A percentile compares a stretch with the other conserved stretches of the same genome.
Conservation (phyloP, 441 rosid genomes). For the Bocquillonia castaneifolia region DNA sequence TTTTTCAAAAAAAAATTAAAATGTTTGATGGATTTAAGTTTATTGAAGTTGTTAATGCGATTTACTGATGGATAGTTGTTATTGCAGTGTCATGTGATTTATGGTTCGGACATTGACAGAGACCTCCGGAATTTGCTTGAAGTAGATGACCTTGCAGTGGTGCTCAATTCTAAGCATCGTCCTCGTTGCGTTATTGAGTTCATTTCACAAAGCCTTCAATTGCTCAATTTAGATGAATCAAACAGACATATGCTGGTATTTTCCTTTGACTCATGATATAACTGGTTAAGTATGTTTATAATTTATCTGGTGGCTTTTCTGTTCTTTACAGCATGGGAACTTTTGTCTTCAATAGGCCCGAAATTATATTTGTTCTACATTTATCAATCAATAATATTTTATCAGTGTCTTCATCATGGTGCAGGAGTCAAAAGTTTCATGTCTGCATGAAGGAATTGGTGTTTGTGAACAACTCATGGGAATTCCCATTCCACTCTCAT, state of each 20-base stretch:
- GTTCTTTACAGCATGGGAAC: not conserved
- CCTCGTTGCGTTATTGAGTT: conserved; percentile 80
- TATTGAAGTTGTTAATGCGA: not conserved
- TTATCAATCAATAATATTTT: not conserved
- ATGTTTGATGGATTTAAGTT: not conserved
- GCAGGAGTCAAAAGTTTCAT: conserved; percentile 67
- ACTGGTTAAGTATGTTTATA: not conserved
- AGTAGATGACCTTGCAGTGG: conserved; percentile 59
- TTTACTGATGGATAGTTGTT: not conserved
- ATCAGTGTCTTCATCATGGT: conserved; percentile 9
- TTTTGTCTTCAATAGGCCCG: not conserved
- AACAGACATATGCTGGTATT: conserved; percentile 59
- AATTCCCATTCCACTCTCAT: conserved; percentile 80
- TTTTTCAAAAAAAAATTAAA: too few relatives aligned
- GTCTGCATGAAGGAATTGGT: conserved; percentile 79
- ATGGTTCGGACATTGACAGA: conserved; percentile 60
- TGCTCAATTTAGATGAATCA: conserved; percentile 67
- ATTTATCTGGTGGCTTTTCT: not conserved
- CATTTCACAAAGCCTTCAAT: conserved; percentile 62
- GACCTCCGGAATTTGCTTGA: conserved; percentile 67
- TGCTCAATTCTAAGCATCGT: conserved; percentile 69
- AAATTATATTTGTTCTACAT: not conserved
- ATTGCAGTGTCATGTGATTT: conserved; percentile 72
- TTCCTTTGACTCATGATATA: conserved; percentile 12
- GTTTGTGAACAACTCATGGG: conserved; percentile 81